A percentile compares a stretch with the other conserved stretches of the same genome.
phyloP scores from a whole-genome alignment of 164 flowering plant genomes.

The Nelumbo lutea region DNA sequence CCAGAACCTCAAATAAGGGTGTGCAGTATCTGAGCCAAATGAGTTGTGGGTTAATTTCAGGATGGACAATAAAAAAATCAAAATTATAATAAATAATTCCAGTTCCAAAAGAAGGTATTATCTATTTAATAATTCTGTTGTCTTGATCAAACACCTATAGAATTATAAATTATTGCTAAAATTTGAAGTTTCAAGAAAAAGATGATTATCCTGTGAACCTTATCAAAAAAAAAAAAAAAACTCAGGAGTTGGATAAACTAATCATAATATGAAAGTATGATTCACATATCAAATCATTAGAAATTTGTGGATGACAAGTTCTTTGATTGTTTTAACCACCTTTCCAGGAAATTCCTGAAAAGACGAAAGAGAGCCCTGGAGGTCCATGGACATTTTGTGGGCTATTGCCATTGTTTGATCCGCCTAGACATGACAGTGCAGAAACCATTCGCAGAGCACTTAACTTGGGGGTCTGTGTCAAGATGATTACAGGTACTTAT shows the following conservation, averaged over 20 bases:
- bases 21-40: neutral
- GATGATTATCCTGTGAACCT: neutral
- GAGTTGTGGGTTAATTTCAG: neutral
- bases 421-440: constrained; percentile 93
- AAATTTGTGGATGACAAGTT: neutral
- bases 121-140: neutral
- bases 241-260: neutral
- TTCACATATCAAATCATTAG: constrained; percentile 3
- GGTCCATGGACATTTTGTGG: constrained; percentile 89
- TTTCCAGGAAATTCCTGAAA: constrained; percentile 72
- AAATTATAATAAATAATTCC: neutral
- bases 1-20: neutral
- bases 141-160: neutral
- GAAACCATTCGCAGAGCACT: constrained; percentile 89
- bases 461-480: constrained; percentile 82
- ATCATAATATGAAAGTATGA: neutral
- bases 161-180: neutral
- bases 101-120: neutral
- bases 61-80: neutral
- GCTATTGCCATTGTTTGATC: constrained; percentile 80
- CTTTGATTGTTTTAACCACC: constrained; percentile 4
- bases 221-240: too few species aligned
- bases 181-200: neutral
- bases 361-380: constrained; percentile 65
- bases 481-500: constrained; percentile 84